phyloP scores from a whole-genome alignment of 2,329 filamentous ascomycete genomes.

The Colletotrichum cereale region DNA sequence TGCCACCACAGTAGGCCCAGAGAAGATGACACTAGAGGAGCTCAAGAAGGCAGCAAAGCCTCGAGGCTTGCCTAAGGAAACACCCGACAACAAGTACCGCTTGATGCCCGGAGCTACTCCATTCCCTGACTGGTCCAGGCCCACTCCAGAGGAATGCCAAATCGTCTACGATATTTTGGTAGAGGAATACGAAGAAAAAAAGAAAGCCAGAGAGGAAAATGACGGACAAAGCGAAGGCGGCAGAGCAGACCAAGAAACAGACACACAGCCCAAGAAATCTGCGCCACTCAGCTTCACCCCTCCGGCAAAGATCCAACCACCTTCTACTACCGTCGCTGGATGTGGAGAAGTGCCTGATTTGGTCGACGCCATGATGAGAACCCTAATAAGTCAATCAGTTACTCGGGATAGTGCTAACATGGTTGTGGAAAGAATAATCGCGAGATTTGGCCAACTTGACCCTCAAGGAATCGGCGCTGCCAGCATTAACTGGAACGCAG shows the following conservation, averaged over 20 bases:
- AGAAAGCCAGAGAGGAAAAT: background rate
- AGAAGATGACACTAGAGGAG: background rate
- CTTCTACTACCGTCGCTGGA: slow-evolving; percentile 78
- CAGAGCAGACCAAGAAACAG: background rate
- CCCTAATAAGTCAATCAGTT: slow-evolving; percentile 65
- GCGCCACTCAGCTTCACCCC: slow-evolving; percentile 57
- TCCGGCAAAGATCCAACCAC: slow-evolving; percentile 76
- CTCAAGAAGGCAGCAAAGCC: slow-evolving; percentile 42
- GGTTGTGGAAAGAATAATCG: slow-evolving; percentile 74
- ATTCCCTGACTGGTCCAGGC: slow-evolving; percentile 75
- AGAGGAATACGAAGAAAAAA: slow-evolving; percentile 69
- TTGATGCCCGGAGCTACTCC: slow-evolving; percentile 70
- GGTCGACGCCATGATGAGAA: slow-evolving; percentile 66
- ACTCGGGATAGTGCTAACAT: slow-evolving; percentile 67
- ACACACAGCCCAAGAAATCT: background rate
- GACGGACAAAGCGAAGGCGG: background rate
- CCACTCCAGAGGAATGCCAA: slow-evolving; percentile 77
- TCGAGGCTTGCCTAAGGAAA: slow-evolving; percentile 45
- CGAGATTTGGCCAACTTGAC: slow-evolving; percentile 72
- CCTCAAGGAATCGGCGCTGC: slow-evolving; percentile 74
- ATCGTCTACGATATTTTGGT: slow-evolving; percentile 76
- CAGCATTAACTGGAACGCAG: slow-evolving; percentile 81
- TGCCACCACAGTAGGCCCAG: too few relatives aligned
- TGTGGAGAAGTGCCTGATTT: slow-evolving; percentile 69
- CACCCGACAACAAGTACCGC: slow-evolving; percentile 57